A percentile compares a stretch with the other conserved stretches of the same genome.
Conservation (phyloP, 1,284 basidiomycete species). For the Trametes polyzona region DNA sequence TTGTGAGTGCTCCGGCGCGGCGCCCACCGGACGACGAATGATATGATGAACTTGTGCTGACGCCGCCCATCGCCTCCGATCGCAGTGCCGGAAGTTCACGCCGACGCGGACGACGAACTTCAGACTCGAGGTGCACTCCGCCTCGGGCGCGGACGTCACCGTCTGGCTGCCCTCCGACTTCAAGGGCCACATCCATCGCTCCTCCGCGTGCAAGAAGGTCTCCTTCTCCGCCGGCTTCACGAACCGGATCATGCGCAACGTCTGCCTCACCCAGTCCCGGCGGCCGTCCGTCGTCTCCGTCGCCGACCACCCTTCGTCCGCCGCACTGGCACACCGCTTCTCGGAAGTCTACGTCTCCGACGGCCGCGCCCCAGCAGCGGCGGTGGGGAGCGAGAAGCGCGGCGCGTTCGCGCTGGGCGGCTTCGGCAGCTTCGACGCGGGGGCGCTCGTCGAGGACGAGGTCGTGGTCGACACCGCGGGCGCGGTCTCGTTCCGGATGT, state of each 20-base stretch:
- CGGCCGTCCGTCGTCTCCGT: slow-evolving; percentile 36
- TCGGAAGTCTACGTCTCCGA: slow-evolving; percentile 39
- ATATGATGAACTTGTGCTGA: neutral
- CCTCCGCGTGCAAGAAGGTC: slow-evolving; percentile 45
- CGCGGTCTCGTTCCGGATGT: slow-evolving; percentile 71
- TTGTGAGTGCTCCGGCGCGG: slow-evolving; percentile 44
- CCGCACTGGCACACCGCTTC: slow-evolving; percentile 32
- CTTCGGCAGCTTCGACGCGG: slow-evolving; percentile 29
- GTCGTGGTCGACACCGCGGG: slow-evolving; percentile 64
- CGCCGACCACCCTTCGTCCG: slow-evolving; percentile 24
- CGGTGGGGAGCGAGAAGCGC: slow-evolving; percentile 11
- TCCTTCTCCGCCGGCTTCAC: slow-evolving; percentile 72
- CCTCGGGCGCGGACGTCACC: slow-evolving; percentile 61
- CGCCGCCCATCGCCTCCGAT: neutral
- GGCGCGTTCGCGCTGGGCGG: slow-evolving; percentile 13
- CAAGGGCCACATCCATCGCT: slow-evolving; percentile 62
- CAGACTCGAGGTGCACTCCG: slow-evolving; percentile 62
- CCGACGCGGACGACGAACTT: slow-evolving; percentile 58
- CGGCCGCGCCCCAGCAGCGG: neutral
- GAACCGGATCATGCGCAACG: slow-evolving; percentile 67
- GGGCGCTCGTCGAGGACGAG: slow-evolving; percentile 49
- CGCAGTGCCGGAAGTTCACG: slow-evolving; percentile 65
- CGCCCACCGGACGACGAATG: neutral
- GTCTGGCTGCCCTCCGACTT: slow-evolving; percentile 81
- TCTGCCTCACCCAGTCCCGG: slow-evolving; percentile 52